Conservation (phyloP, 2,329 filamentous ascomycete species). For the Lasiodiplodia sp. region DNA sequence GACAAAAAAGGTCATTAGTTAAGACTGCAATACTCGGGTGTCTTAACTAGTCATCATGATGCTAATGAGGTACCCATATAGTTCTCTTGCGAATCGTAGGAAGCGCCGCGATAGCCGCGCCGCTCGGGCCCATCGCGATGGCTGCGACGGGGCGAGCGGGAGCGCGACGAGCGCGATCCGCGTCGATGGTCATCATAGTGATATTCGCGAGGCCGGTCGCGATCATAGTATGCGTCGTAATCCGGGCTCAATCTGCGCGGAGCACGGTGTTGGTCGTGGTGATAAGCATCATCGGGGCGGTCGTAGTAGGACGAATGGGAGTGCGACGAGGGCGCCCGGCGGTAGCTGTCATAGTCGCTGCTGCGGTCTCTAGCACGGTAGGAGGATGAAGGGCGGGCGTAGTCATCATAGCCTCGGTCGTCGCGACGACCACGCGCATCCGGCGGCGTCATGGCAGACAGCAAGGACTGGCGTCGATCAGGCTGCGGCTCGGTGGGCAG, state of each 20-base stretch:
- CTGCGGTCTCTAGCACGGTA: constrained; percentile 21
- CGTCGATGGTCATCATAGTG: constrained; percentile 12
- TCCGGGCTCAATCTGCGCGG: constrained; percentile 14
- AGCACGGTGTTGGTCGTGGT: constrained; percentile 16
- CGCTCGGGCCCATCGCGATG: constrained; percentile 4
- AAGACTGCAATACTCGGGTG: constrained; percentile 19
- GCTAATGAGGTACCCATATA: constrained; percentile 30
- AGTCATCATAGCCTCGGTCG: constrained; percentile 14
- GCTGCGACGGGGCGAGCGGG: constrained; percentile 26
- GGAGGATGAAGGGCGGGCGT: constrained; percentile 2
- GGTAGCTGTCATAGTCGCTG: constrained; percentile 21
- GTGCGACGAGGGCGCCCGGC: constrained; percentile 16
- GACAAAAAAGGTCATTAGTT: constrained; percentile 28
- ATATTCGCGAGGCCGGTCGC: constrained; percentile 20
- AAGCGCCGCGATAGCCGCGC: constrained; percentile 24
- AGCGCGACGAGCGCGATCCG: constrained; percentile 23
- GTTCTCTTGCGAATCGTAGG: constrained; percentile 27
- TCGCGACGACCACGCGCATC: constrained; percentile 11
- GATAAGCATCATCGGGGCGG: not conserved
- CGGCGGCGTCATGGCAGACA: constrained; percentile 10
- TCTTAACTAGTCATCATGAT: constrained; percentile 31
- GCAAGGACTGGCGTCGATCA: constrained; percentile 20
- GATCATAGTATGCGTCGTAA: constrained; percentile 20
- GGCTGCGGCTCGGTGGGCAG: constrained; percentile 4
- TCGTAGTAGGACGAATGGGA: constrained; percentile 22